These are phyloP conservation scores for Citeromyces hawaiiensis DNA, from an alignment of 1,139 yeast genomes.

Conservation along the genomic window DNA sequence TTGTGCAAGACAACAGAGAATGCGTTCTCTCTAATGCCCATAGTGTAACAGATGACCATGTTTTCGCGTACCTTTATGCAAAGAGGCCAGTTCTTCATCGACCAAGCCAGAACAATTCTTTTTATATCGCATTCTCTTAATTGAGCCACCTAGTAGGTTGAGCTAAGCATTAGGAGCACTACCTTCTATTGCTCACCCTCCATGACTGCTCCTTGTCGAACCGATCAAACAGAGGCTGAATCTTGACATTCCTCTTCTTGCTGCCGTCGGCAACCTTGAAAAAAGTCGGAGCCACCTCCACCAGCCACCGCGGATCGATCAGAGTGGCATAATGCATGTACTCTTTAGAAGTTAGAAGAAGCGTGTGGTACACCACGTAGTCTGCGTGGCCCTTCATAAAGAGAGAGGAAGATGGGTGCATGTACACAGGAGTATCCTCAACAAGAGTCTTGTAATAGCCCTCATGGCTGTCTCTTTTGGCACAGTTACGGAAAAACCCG, in stretches of 20 bases:
- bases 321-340: conserved; percentile 83
- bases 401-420: conserved; percentile 84
- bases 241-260: conserved; percentile 24
- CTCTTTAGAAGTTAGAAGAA: conserved; percentile 72
- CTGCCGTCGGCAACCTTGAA: conserved; percentile 48
- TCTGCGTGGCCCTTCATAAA: conserved; percentile 37
- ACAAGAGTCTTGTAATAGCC: conserved; percentile 49
- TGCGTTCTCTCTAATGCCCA: too few species aligned
- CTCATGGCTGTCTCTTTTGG: conserved; percentile 65
- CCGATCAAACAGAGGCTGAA: conserved; percentile 35
- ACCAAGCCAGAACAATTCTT: too few species aligned
- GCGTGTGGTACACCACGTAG: conserved; percentile 67
- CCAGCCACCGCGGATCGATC: conserved; percentile 77
- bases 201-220: conserved; percentile 24
- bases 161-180: too few species aligned
- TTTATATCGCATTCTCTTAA: too few species aligned
- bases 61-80: too few species aligned
- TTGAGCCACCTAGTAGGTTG: too few species aligned
- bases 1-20: too few species aligned
- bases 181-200: conserved; percentile 14
- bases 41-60: too few species aligned
- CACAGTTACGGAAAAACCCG: conserved; percentile 80
- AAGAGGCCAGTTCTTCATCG: too few species aligned
- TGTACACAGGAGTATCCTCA: conserved; percentile 64
- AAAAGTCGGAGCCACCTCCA: conserved; percentile 77